Base-by-base conservation (phyloP, 495 filamentous ascomycete genomes). In the Penicillium lagena region DNA sequence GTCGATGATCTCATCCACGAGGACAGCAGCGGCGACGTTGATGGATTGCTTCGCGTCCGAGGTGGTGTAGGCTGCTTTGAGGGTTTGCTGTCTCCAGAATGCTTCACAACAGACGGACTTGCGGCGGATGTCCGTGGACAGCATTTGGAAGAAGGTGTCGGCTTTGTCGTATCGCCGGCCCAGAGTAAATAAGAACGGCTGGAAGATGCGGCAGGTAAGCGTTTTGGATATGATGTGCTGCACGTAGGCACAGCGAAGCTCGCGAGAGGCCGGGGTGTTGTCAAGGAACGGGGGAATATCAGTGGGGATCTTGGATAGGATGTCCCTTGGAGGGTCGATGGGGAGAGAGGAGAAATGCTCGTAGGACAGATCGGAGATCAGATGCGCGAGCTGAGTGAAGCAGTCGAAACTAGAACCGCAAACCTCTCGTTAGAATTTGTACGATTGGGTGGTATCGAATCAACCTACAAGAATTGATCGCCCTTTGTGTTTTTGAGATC, bases 401-500 rank as follows among this genome's bases (percentile, higher is more conserved):
- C 76, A 72, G 54, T 81, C 79, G 48, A 72, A 59, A 66, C 78
- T 83, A 70, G 53, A 70, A 22, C 22, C 22, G 3, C 22, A 22
- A 6, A 22, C 22, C 4, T 22, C 22, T 22, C 6, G 42, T 52
- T 35, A 44, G 48, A 58, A 42, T 45, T 49, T 41, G 38, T 40
- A 51, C 35, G 39, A 54, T 43, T 61, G 48, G 47, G 35, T 54
- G 54, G 52, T 46, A 42, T 49, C 47, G 47, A 54, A 60, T 55
- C 54, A 55, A 78, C 79, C 80, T 76, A 81, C 77, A 80, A 82
- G 66, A 76, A 82, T 60, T 67, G 60, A 60, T 81, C 78, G 46
- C 76, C 78, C 52, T 78, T 79, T 36, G 65, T 64, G 46, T 70
- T 75, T 54, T 77, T 78, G 35, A 81, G 70, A 55, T 82, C 80